These are phyloP conservation scores for Talaromyces nanjingensis DNA, from an alignment of 495 filamentous ascomycete genomes.

Conservation along the genomic window DNA sequence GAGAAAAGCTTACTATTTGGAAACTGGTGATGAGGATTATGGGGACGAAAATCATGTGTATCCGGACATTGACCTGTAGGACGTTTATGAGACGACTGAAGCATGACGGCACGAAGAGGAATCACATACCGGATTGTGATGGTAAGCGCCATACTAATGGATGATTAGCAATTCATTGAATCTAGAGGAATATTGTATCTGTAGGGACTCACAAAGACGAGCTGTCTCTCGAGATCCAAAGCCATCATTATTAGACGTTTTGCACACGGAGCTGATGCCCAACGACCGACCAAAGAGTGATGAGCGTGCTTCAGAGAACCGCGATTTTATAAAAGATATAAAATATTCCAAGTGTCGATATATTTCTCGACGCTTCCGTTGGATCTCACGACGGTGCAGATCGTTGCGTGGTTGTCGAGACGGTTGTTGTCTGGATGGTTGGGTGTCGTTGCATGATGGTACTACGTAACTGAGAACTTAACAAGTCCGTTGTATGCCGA, in stretches of 20 bases:
- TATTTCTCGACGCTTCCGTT: background rate
- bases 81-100: slow-evolving; percentile 1
- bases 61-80: slow-evolving; percentile 67
- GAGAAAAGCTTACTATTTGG: slow-evolving; percentile 55
- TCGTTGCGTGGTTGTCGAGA: background rate
- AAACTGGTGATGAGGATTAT: slow-evolving; percentile 73
- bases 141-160: slow-evolving; percentile 79
- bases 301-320: background rate
- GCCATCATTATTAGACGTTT: slow-evolving; percentile 42
- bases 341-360: background rate
- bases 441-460: background rate
- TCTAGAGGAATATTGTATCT: background rate
- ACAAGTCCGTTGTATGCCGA: background rate
- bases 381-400: background rate
- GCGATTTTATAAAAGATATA: background rate
- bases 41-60: slow-evolving; percentile 88
- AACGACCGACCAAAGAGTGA: background rate
- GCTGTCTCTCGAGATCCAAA: slow-evolving; percentile 70
- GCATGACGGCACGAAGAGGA: background rate
- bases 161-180: too few species aligned
- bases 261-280: background rate
- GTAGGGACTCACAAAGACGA: slow-evolving; percentile 60
- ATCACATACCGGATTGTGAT: slow-evolving; percentile 65
- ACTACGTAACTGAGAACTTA: background rate
- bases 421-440: background rate